Conservation (phyloP, 352 stramenopile species). For the Pythium scleroteichum region DNA sequence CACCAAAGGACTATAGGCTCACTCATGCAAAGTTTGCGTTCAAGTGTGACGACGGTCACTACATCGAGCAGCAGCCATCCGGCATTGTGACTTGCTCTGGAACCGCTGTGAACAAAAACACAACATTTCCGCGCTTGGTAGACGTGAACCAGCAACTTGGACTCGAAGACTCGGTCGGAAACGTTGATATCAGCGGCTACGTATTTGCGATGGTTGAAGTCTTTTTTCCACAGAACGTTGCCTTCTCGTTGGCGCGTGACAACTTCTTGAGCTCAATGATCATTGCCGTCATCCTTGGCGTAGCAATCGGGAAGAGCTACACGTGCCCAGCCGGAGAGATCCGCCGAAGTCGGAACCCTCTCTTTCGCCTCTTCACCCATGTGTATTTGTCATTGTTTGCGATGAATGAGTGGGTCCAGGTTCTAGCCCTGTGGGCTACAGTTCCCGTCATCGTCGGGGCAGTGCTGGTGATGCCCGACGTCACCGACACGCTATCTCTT, state of each 20-base stretch:
- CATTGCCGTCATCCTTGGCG: slow-evolving; percentile 47
- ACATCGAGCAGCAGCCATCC: slow-evolving; percentile 35
- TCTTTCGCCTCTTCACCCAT: slow-evolving; percentile 61
- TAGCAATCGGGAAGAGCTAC: slow-evolving; percentile 52
- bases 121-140: slow-evolving; percentile 60
- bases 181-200: slow-evolving; percentile 46
- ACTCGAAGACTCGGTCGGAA: slow-evolving; percentile 42
- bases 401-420: slow-evolving; percentile 64
- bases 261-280: slow-evolving; percentile 50
- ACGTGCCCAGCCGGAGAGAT: slow-evolving; percentile 21
- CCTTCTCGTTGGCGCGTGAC: slow-evolving; percentile 40
- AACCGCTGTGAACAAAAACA: slow-evolving; percentile 30
- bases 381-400: slow-evolving; percentile 58
- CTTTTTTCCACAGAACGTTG: slow-evolving; percentile 58
- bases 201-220: slow-evolving; percentile 39
- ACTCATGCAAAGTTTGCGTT: slow-evolving; percentile 52
- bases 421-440: slow-evolving; percentile 44
- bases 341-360: slow-evolving; percentile 49
- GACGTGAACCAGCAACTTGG: slow-evolving; percentile 42
- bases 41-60: slow-evolving; percentile 54
- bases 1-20: slow-evolving; percentile 27
- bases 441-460: slow-evolving; percentile 51
- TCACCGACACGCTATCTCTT: slow-evolving; percentile 36
- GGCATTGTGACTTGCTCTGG: slow-evolving; percentile 37
- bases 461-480: slow-evolving; percentile 38